These are phyloP conservation scores for Triadica sebifera DNA, from an alignment of 345 rosid species.

Conservation along the genomic window DNA sequence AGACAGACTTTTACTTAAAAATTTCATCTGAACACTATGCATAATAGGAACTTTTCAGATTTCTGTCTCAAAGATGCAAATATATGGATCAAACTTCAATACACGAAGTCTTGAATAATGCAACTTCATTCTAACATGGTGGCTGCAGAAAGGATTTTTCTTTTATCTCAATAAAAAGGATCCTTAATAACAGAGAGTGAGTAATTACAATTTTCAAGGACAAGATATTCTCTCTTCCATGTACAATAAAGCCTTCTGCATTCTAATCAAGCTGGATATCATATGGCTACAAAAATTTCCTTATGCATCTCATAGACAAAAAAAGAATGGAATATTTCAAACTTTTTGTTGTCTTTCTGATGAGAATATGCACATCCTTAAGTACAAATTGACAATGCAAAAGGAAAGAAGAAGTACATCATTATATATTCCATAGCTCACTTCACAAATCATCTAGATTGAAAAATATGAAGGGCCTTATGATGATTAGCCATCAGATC, in stretches of 20 bases:
- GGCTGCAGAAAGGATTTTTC: background rate
- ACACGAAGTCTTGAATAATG: background rate
- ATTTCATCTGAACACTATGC: background rate
- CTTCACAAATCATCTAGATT: background rate
- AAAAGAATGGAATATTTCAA: background rate
- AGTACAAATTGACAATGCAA: background rate
- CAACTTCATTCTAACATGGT: background rate
- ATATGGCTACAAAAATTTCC: background rate
- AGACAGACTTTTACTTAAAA: background rate
- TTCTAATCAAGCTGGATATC: background rate
- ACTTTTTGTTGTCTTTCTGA: background rate
- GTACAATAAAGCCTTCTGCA: background rate
- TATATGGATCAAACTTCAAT: background rate
- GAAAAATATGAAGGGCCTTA: background rate
- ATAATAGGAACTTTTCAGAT: background rate
- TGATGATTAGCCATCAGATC: slow-evolving; percentile 2
- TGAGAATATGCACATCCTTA: background rate
- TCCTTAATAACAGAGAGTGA: background rate
- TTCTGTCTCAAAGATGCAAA: background rate
- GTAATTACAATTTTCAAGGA: background rate
- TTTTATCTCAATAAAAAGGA: background rate
- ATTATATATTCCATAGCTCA: background rate
- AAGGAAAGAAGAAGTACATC: background rate
- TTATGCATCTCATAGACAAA: background rate
- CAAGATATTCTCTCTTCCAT: too few species aligned